A percentile compares a stretch with the other conserved stretches of the same genome.
Evolutionary conservation across 208 protist species (phyloP).

Genomic region (Crithidia fasciculata): DNA sequence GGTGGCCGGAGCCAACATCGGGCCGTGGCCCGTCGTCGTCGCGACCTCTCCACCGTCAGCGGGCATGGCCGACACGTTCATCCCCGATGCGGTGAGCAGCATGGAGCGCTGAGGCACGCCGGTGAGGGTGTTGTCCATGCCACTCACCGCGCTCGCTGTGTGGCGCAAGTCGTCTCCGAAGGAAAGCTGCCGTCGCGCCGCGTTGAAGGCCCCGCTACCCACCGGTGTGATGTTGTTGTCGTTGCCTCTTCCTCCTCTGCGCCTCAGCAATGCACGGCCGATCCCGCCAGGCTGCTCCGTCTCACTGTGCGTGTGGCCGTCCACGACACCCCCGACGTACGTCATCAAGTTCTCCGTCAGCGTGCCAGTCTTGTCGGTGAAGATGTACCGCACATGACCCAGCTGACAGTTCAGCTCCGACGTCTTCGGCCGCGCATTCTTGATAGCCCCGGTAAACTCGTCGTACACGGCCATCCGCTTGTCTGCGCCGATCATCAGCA

Average conservation of each 20-base stretch:
- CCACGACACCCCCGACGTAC: slow-evolving; percentile 69
- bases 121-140: not conserved
- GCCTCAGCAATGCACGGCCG: slow-evolving; percentile 46
- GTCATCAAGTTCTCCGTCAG: slow-evolving; percentile 92
- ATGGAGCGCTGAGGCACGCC: not conserved
- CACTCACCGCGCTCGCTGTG: not conserved
- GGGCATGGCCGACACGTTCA: not conserved
- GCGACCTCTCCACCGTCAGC: slow-evolving; percentile 16
- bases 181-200: not conserved
- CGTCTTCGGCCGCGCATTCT: slow-evolving; percentile 73
- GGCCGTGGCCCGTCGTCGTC: not conserved
- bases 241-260: not conserved
- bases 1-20: not conserved
- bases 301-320: slow-evolving; percentile 56
- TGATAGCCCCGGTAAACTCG: slow-evolving; percentile 58
- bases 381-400: slow-evolving; percentile 84
- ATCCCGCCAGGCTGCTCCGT: slow-evolving; percentile 65
- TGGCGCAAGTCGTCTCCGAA: not conserved
- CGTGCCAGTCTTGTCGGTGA: slow-evolving; percentile 93
- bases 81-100: not conserved
- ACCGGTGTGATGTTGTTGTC: not conserved
- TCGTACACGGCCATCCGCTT: slow-evolving; percentile 77
- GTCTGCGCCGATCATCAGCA: slow-evolving; percentile 76
- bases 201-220: not conserved
- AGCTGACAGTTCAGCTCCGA: slow-evolving; percentile 90